Evolutionary conservation across 345 rosid species (phyloP), one percentile per base, ranked within the genome.

Genomic region (Hypericum perforatum): DNA sequence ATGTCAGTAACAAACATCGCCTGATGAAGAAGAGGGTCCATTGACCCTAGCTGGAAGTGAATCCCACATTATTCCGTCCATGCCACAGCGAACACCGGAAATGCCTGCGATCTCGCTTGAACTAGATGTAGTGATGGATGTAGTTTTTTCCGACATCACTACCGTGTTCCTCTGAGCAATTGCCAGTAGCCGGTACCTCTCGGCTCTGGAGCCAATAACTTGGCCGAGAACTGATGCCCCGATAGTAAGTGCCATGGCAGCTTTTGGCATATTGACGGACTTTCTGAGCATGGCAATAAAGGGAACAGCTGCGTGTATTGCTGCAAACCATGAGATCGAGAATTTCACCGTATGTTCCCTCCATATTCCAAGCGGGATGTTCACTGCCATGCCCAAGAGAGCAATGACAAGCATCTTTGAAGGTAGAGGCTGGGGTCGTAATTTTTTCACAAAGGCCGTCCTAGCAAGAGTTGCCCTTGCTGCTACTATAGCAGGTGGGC

Each of bases 231-330:
- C 84, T 0, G 97, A 86, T 52, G 97, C 95, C 22, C 77, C 94
- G 12, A 86, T 80, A 6, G 97, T 89, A 64, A 89, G 60, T 6
- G 80, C 94, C 94, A 89, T 89, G 3, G 97, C 97, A 37, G 89
- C 50, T 58, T 89, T 89, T 0, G 94, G 97, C 86, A 89, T 86
- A 73, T 76, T 10, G 0, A 83, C 84, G 0, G 95, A 86, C 61
- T 89, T 89, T 75, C 97, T 72, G 8, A 86, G 84, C 88, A 89
- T 83, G 8, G 90, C 97, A 50, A 89, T 83, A 63, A 89, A 89
- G 12, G 90, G 97, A 41, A 89, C 95, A n/a, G 92, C 92, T 13
- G 97, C 95, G 61, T 89, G 95, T 52, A 89, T 76, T 1, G 95
- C 95, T 9, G 70, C 72, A 78, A 89, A 83, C 97, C 97, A 89